These are phyloP conservation scores for Kingdonia uniflora DNA, from an alignment of 164 flowering plant species.

Conservation along the genomic window DNA sequence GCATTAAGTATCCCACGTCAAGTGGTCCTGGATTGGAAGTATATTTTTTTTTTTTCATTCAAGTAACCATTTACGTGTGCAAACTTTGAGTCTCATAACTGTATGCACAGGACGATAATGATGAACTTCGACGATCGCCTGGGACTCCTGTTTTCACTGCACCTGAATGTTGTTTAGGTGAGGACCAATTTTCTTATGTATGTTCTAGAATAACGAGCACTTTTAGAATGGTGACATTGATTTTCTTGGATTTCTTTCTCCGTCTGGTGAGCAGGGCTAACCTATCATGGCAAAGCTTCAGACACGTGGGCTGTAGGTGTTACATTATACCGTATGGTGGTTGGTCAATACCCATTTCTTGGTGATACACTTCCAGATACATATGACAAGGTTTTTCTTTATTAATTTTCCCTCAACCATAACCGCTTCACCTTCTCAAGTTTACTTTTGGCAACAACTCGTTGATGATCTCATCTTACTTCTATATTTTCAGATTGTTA, in stretches of 20 bases:
- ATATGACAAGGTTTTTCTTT: constrained; percentile 65
- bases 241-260: neutral
- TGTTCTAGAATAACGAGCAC: no score
- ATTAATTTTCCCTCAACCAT: neutral
- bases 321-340: constrained; percentile 69
- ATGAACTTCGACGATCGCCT: constrained; percentile 75
- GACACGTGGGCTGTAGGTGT: constrained; percentile 98
- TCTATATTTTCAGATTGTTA: constrained; percentile 53
- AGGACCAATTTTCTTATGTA: neutral
- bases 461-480: neutral
- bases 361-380: constrained; percentile 92
- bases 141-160: constrained; percentile 56
- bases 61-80: no score
- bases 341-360: constrained; percentile 80
- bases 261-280: constrained; percentile 43
- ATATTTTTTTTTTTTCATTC: no score
- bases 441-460: neutral
- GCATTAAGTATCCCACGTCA: no score
- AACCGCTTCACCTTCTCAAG: neutral
- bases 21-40: no score
- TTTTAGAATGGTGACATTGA: no score
- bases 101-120: constrained; percentile 64
- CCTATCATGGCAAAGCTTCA: constrained; percentile 85
- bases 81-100: neutral
- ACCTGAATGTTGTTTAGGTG: constrained; percentile 76